Evolutionary conservation across 225 moss, liverwort and hornwort genomes (phyloP), one percentile per base, ranked within the genome.

Genomic region (Neckera pumila): DNA sequence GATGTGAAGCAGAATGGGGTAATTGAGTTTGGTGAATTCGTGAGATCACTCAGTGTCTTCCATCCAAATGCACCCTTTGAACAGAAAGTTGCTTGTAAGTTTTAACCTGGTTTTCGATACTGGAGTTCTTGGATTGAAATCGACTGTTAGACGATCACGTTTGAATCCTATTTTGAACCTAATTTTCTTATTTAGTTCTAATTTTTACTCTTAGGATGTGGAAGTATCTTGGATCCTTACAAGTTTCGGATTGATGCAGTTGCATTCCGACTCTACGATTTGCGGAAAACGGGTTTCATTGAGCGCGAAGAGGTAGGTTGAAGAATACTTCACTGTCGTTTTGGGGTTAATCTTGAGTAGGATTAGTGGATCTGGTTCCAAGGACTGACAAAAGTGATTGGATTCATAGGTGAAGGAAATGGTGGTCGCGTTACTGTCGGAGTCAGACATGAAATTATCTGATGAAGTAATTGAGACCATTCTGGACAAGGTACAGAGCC

Each of bases 21-120:
- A 26, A 98, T 98, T 77, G 98, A 98, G 73, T 98, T 96, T 85
- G 96, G 98, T 57, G 98, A 98, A 90, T 98, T 98, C 73, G 96
- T 98, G 82, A 93, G 96, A 81, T 92, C 98, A 80, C 94, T 98
- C 72, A 96, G 96, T 93, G 93, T 96, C 34, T 96, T 98, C 84
- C 98, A 98, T 93, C 98, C 98, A 47, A 93, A 90, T 89, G 87
- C 96, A 34, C 49, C 95, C 36, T 38, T 85, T 34, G 95, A 95
- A 83, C 93, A 95, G 21, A 98, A 98, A 92, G 91, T 93, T 85
- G 90, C 90, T 38, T 96, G 96, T 96, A 84, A 95, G 95, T 82
- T 84, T 86, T 53, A 87, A 19, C 42, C 58, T 71, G 33, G 17
- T 47, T 40, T 69, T 43, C 42, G 38, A 22, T 69, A 34, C 40